Evolutionary conservation across 768 basidiomycete species (phyloP).

Genomic region (Xerocomus potaroensis): DNA sequence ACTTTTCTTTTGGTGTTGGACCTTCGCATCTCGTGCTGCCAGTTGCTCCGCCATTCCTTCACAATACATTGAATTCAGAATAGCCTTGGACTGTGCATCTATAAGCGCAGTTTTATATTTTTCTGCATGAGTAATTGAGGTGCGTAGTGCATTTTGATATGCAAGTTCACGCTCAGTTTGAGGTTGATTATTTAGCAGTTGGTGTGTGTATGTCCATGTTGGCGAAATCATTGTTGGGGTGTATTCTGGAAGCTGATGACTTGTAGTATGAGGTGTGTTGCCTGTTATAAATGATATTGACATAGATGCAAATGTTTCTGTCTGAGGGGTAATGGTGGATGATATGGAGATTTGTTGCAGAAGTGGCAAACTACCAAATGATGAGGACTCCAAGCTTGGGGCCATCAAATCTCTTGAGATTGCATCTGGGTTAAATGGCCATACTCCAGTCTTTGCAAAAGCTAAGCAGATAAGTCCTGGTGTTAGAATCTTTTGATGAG

Average conservation of each 20-base stretch:
- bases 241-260: background rate
- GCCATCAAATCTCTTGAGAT: conserved; percentile 21
- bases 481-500: background rate
- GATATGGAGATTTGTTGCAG: no score
- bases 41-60: background rate
- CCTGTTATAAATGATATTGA: background rate
- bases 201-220: background rate
- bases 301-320: background rate
- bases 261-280: background rate
- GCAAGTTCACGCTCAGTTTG: background rate
- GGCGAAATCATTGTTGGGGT: background rate
- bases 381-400: conserved; percentile 13
- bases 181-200: background rate
- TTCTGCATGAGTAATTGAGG: background rate
- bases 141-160: background rate
- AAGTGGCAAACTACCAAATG: background rate
- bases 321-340: no score
- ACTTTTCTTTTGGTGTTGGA: background rate
- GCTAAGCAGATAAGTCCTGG: background rate
- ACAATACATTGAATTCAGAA: background rate
- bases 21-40: background rate
- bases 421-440: conserved; percentile 21
- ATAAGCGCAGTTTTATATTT: background rate
- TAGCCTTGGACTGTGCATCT: background rate
- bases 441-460: conserved; percentile 11